Base-by-base conservation (phyloP, 371 early-diverging fungal genomes). In the Mucor lusitanicus region DNA sequence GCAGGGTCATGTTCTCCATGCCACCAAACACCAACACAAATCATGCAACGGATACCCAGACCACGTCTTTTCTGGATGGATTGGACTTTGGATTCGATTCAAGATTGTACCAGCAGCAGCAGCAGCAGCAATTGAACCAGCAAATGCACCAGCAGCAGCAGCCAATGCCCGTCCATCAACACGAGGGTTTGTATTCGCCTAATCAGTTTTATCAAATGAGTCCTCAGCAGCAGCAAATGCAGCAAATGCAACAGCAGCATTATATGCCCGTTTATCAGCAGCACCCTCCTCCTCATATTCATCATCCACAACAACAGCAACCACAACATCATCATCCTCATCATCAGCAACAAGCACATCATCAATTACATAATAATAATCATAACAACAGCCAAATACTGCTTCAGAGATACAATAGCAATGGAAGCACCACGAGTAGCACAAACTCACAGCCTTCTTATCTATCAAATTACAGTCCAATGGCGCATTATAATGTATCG, bases 331-430 rank as follows among this genome's bases (percentile, higher is more conserved):
- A 50, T 3, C 65, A 58, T 11, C 48, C 23, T 21, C 65, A 59
- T 8, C 65, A 59, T 3, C 40, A 33, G 19, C 65, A 61, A 28
- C 66, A 66, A 54, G 42, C 50, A 11, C 61, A 67, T 23, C 23
- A 53, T 27, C 54, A 61, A 62, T 44, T 57, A 56, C 61, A 21
- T 25, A 42, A 21, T 48, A 61, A 35, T 30, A 48, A 48, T 46
- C 58, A 56, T 40, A 50, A 23, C 40, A 50, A 59, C 46, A 64
- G 55, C 30, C 58, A 61, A 30, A 61, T 70, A 8, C 35, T 70
- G 42, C 63, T 67, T 55, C 67, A 66, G 21, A 63, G 71, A 71
- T 67, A 62, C 21, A 71, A 71, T 28, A 67, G 63, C 46, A 71
- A 63, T 27, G 46, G 39, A 30, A 67, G 59, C n/a, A 64, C 63